Base-by-base conservation (phyloP, 495 filamentous ascomycete genomes). In the Neurospora tetrasperma region DNA sequence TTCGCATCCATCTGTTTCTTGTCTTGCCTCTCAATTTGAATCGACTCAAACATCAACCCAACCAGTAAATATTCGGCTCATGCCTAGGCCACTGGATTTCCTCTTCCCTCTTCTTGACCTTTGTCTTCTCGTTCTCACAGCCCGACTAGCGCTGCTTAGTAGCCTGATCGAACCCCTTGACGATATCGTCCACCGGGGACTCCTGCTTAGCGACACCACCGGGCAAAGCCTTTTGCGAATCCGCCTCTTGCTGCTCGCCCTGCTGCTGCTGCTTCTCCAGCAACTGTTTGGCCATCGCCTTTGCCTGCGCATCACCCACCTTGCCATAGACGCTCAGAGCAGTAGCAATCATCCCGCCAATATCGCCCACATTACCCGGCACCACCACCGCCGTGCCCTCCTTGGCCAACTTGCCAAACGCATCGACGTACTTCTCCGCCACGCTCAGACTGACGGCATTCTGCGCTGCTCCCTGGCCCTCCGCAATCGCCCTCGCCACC, bases 401-500 rank as follows among this genome's bases (percentile, higher is more conserved):
- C 82, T 93, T 94, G 43, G 96, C 96, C 74, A 99, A 83, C 70
- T 92, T 92, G 66, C 89, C 91, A 81, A 97, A 99, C 3, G 96
- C 96, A 70, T 97, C 95, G 40, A 99, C 96, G 76, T 98, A 99
- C 81, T 97, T 96, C 89, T 99, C 96, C 4, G 96, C 96, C 2
- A 99, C 94, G 23, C 86, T 93, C 74, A 99, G 81, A 73, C 90
- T 92, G 6, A 99, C 84, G 10, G 96, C 96, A 14, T 88, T 86
- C 77, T 96, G 93, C 0, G 96, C 96, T 70, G 88, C 83, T 70
- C 89, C 87, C 75, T 91, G 81, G 41, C 93, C 93, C 18, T 89
- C 82, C 6, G 85, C 83, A 71, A 99, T 97, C 23, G 89, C 83
- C 54, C 84, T 78, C 1, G 92, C 93, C 10, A 99, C 94, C 11